Percentiles rank a stretch among this genome's conserved stretches.
These are phyloP conservation scores for Wickerhamiella azyma DNA, from an alignment of 805 yeast genomes.

Conservation along the genomic window DNA sequence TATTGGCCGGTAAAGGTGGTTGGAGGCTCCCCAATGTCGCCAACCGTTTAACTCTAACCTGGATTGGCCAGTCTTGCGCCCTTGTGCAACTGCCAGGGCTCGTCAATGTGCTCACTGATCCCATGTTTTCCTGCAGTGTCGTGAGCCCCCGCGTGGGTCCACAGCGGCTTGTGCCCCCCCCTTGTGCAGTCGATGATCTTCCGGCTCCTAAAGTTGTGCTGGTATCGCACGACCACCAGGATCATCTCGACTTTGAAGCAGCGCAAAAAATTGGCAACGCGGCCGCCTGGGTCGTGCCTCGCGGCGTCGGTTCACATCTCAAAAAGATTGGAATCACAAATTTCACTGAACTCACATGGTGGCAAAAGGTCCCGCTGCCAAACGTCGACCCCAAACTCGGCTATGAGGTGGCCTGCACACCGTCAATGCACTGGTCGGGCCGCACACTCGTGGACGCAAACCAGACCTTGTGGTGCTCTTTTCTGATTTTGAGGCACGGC, in stretches of 20 bases:
- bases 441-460: constrained; percentile 69
- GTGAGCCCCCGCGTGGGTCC: constrained; percentile 63
- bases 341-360: constrained; percentile 78
- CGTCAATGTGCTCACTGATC: constrained; percentile 73
- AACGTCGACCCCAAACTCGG: constrained; percentile 29
- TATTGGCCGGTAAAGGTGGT: constrained; percentile 2
- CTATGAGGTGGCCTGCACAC: constrained; percentile 76
- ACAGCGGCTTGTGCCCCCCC: constrained; percentile 65
- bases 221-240: constrained; percentile 92
- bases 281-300: constrained; percentile 75
- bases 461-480: constrained; percentile 79
- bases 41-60: constrained; percentile 52
- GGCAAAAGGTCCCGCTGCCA: constrained; percentile 51
- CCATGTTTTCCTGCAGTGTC: constrained; percentile 55
- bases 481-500: constrained; percentile 50
- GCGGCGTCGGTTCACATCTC: constrained; percentile 54
- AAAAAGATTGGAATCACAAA: constrained; percentile 45
- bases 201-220: constrained; percentile 58
- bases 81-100: constrained; percentile 39
- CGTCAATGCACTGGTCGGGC: constrained; percentile 93
- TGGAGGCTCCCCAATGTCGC: constrained; percentile 9
- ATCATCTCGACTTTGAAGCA: constrained; percentile 64
- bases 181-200: constrained; percentile 48
- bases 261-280: constrained; percentile 41
- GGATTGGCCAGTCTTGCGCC: constrained; percentile 91